Conservation (phyloP, 1,284 basidiomycete genomes). For the Fistulina hepatica region DNA sequence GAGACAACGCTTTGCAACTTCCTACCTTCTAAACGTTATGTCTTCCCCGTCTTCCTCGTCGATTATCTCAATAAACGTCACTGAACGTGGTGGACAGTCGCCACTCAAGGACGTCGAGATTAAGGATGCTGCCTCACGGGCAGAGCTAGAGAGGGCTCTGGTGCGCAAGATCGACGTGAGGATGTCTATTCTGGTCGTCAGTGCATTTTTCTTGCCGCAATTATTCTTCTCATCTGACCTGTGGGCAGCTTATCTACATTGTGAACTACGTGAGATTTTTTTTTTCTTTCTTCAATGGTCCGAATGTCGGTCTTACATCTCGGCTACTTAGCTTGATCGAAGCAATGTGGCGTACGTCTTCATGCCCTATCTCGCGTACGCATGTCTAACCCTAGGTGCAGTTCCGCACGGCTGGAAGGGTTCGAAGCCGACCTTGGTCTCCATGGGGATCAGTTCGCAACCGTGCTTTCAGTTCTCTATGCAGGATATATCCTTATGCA, state of each 20-base stretch:
- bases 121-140: too few species aligned
- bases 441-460: constrained; percentile 45
- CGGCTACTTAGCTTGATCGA: background rate
- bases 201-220: background rate
- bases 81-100: too few species aligned
- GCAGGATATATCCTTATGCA: constrained; percentile 72
- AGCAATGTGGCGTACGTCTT: background rate
- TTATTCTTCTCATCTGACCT: background rate
- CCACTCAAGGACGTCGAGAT: too few species aligned
- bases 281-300: constrained; percentile 8
- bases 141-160: constrained; percentile 17
- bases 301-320: too few species aligned
- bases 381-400: constrained; percentile 3
- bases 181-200: constrained; percentile 12
- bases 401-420: constrained; percentile 46
- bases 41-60: too few species aligned
- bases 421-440: constrained; percentile 54
- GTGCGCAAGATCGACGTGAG: constrained; percentile 18
- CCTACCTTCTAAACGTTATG: too few species aligned
- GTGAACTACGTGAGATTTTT: background rate
- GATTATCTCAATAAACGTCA: too few species aligned
- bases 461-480: constrained; percentile 63
- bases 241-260: too few species aligned
- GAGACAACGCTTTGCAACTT: too few species aligned
- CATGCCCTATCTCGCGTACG: background rate